phyloP scores from a whole-genome alignment of 1,284 basidiomycete genomes.

The Rhodotorula sp. region DNA sequence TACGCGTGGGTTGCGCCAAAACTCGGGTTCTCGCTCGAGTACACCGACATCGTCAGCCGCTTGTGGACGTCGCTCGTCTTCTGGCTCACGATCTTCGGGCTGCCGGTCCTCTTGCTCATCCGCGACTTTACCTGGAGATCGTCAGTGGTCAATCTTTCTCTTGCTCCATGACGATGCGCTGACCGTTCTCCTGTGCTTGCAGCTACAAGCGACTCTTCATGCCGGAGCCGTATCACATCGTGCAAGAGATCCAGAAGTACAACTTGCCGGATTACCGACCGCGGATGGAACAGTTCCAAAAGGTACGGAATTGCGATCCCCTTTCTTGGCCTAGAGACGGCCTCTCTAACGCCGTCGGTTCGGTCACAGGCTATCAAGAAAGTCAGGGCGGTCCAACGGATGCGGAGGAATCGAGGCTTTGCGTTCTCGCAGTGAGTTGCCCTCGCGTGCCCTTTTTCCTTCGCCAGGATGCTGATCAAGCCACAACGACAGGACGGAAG shows the following conservation, averaged over 20 bases:
- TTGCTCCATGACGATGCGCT: constrained; percentile 28
- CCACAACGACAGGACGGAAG: constrained; percentile 41
- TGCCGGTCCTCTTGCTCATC: constrained; percentile 83
- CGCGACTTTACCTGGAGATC: constrained; percentile 96
- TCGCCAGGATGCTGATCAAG: no score
- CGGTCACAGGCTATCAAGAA: constrained; percentile 82
- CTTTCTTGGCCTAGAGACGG: neutral
- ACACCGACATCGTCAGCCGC: constrained; percentile 77
- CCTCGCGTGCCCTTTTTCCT: neutral
- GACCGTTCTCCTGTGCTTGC: constrained; percentile 28
- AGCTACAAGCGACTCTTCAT: constrained; percentile 88
- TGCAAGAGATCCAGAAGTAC: constrained; percentile 68
- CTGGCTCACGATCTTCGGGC: constrained; percentile 84
- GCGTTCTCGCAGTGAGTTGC: constrained; percentile 77
- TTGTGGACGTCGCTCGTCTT: constrained; percentile 85
- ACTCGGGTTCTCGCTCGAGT: constrained; percentile 87
- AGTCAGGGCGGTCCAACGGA: constrained; percentile 89
- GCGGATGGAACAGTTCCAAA: constrained; percentile 81
- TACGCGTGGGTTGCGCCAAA: constrained; percentile 84
- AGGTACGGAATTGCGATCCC: constrained; percentile 28
- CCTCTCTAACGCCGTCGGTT: no score
- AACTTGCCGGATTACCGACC: constrained; percentile 75
- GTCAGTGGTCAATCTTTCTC: constrained; percentile 54
- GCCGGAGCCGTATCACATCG: constrained; percentile 92
- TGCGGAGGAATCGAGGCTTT: constrained; percentile 90